These are phyloP conservation scores for Fusarium continuum DNA, from an alignment of 2,329 filamentous ascomycete genomes.

Conservation along the genomic window DNA sequence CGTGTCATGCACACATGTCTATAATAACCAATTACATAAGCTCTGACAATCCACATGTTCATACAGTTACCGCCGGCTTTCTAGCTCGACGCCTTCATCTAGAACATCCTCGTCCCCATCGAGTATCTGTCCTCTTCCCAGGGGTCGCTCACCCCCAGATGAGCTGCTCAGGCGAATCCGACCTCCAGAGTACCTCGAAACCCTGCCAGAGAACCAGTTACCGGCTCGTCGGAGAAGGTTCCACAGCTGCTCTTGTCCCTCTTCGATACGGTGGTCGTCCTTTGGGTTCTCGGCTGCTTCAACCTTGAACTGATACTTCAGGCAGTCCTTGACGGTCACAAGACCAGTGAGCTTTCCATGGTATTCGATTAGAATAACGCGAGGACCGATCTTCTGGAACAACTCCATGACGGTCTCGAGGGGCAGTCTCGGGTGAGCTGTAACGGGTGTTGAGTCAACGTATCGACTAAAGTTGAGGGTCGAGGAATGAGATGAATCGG, in stretches of 20 bases:
- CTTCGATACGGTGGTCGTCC: conserved; percentile 63
- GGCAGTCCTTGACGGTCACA: conserved; percentile 94
- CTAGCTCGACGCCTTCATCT: conserved; percentile 56
- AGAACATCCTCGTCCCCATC: conserved; percentile 54
- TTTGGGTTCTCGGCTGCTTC: conserved; percentile 83
- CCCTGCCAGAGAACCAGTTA: conserved; percentile 66
- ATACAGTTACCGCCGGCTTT: conserved; percentile 46
- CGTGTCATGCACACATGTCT: conserved; percentile 31
- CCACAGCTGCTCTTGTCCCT: conserved; percentile 74
- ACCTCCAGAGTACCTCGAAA: conserved; percentile 64
- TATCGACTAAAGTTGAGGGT: conserved; percentile 85
- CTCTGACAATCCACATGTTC: conserved; percentile 1
- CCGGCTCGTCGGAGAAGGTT: conserved; percentile 61
- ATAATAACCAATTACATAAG: conserved; percentile 11
- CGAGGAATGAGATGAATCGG: conserved; percentile 51
- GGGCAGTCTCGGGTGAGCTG: conserved; percentile 88
- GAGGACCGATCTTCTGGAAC: conserved; percentile 96
- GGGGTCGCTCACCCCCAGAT: conserved; percentile 48
- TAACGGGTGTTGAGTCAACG: conserved; percentile 87
- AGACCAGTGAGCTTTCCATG: conserved; percentile 84
- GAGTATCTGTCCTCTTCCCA: conserved; percentile 57
- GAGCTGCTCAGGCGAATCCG: conserved; percentile 61
- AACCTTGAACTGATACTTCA: conserved; percentile 97
- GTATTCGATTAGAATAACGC: conserved; percentile 92
- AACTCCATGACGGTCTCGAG: conserved; percentile 98